A percentile compares a stretch with the other conserved stretches of the same genome.
phyloP scores from a whole-genome alignment of 2,329 filamentous ascomycete species.

The Basipetospora chlamydospora region DNA sequence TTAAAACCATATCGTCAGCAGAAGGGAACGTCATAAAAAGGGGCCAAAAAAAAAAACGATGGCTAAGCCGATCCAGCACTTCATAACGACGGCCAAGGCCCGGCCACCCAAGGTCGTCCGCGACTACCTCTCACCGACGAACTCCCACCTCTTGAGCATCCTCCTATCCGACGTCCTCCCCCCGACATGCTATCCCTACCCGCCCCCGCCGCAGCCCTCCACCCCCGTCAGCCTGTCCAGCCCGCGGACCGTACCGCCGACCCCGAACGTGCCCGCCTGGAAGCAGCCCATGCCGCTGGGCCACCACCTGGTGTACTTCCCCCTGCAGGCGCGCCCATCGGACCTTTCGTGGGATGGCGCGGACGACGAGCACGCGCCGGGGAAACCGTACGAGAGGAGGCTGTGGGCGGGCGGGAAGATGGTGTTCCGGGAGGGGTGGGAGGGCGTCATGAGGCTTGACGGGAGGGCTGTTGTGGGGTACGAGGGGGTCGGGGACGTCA shows the following conservation, averaged over 20 bases:
- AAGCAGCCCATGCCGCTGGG: constrained; percentile 38
- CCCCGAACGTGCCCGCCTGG: background rate
- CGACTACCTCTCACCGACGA: constrained; percentile 39
- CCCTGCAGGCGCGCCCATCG: constrained; percentile 47
- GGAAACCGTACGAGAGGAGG: constrained; percentile 49
- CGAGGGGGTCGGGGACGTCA: constrained; percentile 28
- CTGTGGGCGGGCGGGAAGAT: constrained; percentile 83
- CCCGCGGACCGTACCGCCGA: constrained; percentile 6
- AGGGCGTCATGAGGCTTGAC: constrained; percentile 20
- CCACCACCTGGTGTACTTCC: constrained; percentile 82
- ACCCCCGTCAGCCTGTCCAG: constrained; percentile 11
- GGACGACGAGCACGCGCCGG: constrained; percentile 65
- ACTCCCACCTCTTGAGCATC: constrained; percentile 49
- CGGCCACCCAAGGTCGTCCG: constrained; percentile 18
- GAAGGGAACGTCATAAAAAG: no score
- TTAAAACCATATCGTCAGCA: no score
- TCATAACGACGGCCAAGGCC: constrained; percentile 6
- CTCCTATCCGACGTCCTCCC: constrained; percentile 43
- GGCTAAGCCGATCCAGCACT: constrained; percentile 2
- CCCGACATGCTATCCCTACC: constrained; percentile 10
- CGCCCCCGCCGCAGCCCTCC: constrained; percentile 6
- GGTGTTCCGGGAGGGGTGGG: constrained; percentile 27
- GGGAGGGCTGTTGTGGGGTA: constrained; percentile 25
- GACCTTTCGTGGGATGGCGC: constrained; percentile 69
- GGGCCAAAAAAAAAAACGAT: no score